Conservation (phyloP, 2,329 filamentous ascomycete genomes). For the Clonostachys rhizophaga region DNA sequence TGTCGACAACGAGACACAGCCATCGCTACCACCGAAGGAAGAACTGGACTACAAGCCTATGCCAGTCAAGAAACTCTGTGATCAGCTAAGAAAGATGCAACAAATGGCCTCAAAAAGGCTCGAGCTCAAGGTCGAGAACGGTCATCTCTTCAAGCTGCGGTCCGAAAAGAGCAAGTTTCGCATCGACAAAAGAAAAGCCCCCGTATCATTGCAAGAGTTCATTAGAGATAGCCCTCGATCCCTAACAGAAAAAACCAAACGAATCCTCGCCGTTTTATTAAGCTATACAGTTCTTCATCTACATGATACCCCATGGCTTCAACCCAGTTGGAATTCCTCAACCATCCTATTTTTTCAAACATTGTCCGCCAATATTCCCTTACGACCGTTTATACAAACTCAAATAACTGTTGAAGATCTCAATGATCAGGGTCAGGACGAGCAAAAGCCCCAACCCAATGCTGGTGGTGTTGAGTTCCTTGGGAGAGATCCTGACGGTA, state of each 20-base stretch:
- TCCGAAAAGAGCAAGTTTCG: not conserved
- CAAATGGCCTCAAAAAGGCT: not conserved
- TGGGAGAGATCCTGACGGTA: not conserved
- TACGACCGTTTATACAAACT: slow-evolving; percentile 7
- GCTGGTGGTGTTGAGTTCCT: no score
- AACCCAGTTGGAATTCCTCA: slow-evolving; percentile 1
- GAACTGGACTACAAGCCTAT: not conserved
- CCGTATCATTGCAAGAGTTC: not conserved
- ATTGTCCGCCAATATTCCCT: slow-evolving; percentile 1
- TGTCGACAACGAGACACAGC: no score
- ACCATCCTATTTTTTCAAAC: slow-evolving; percentile 6
- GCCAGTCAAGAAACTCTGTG: slow-evolving; percentile 1
- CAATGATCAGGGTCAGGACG: not conserved
- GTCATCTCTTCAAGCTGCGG: not conserved
- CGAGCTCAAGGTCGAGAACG: not conserved
- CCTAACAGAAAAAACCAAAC: slow-evolving; percentile 1
- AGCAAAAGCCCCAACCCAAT: not conserved
- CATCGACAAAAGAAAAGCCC: not conserved
- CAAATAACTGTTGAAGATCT: not conserved
- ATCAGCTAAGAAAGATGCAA: not conserved
- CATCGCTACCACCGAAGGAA: not conserved
- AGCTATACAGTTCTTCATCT: slow-evolving; percentile 5
- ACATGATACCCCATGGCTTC: slow-evolving; percentile 6
- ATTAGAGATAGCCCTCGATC: not conserved
- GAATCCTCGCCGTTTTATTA: slow-evolving; percentile 1